Evolutionary conservation across 148 eudicot genomes (phyloP).

Genomic region (Silene conica): DNA sequence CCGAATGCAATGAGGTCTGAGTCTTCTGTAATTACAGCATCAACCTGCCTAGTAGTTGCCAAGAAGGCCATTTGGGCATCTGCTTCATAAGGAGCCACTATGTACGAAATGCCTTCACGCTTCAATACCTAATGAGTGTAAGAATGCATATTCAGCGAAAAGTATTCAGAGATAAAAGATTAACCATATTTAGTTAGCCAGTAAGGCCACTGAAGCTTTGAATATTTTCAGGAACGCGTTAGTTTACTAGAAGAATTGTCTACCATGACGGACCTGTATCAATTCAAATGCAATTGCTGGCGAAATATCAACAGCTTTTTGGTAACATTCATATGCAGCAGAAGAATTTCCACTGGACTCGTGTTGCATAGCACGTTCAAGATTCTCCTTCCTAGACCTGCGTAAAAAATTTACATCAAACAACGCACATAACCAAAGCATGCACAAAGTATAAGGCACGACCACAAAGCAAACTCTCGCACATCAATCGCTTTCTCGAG

Average conservation of each 20-base stretch:
- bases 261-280: conserved; percentile 56
- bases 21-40: conserved; percentile 94
- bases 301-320: conserved; percentile 92
- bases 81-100: conserved; percentile 99
- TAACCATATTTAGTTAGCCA: not conserved
- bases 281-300: conserved; percentile 81
- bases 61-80: conserved; percentile 98
- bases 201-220: not conserved
- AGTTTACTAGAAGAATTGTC: not conserved
- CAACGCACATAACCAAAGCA: not conserved
- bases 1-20: conserved; percentile 97
- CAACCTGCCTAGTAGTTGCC: conserved; percentile 76
- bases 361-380: conserved; percentile 84
- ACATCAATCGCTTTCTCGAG: not conserved
- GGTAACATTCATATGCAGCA: conserved; percentile 91
- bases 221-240: not conserved
- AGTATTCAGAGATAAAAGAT: not conserved
- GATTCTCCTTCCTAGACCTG: conserved; percentile 93
- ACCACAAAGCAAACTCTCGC: not conserved
- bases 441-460: not conserved
- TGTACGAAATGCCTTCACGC: conserved; percentile 57
- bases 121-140: conserved; percentile 60
- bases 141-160: not conserved
- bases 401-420: conserved; percentile 1
- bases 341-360: conserved; percentile 77